Conservation (phyloP, 805 yeast genomes). For the Saturnispora kantuleensis region DNA sequence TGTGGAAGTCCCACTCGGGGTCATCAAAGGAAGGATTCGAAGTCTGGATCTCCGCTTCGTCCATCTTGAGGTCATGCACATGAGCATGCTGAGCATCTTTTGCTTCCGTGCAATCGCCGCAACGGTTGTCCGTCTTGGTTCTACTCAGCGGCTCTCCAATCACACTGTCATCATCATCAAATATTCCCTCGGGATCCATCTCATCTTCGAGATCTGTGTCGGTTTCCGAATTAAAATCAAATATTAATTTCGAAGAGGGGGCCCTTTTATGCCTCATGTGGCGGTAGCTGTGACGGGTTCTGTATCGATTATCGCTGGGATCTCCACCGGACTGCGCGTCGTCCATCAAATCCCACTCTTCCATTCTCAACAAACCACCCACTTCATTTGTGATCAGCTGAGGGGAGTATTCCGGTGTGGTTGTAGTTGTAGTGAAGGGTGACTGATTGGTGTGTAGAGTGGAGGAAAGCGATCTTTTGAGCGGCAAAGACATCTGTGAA, state of each 20-base stretch:
- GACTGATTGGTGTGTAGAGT: slow-evolving; percentile 14
- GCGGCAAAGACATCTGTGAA: slow-evolving; percentile 1
- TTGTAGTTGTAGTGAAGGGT: slow-evolving; percentile 6
- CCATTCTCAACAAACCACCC: slow-evolving; percentile 19
- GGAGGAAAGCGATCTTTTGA: slow-evolving; percentile 17
- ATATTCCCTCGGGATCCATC: slow-evolving; percentile 1
- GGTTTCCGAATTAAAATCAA: slow-evolving; percentile 8
- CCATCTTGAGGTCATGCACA: too few relatives aligned
- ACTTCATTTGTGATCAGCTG: slow-evolving; percentile 21
- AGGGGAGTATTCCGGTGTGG: slow-evolving; percentile 27
- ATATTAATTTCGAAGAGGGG: background rate
- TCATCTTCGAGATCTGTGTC: slow-evolving; percentile 9
- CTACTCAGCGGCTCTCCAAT: too few relatives aligned
- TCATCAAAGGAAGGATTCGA: slow-evolving; percentile 3
- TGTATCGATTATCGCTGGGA: too few relatives aligned
- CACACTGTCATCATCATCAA: too few relatives aligned
- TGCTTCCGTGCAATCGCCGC: too few relatives aligned
- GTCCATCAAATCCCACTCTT: slow-evolving; percentile 17
- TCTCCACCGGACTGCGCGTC: background rate
- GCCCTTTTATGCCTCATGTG: slow-evolving; percentile 1
- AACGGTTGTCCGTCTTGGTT: too few relatives aligned
- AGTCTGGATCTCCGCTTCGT: too few relatives aligned
- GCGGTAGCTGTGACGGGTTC: background rate
- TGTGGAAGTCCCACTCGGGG: slow-evolving; percentile 7
- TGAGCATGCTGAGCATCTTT: too few relatives aligned